Base-by-base conservation (phyloP, 1,139 yeast genomes). In the Arxiozyma telluris region DNA sequence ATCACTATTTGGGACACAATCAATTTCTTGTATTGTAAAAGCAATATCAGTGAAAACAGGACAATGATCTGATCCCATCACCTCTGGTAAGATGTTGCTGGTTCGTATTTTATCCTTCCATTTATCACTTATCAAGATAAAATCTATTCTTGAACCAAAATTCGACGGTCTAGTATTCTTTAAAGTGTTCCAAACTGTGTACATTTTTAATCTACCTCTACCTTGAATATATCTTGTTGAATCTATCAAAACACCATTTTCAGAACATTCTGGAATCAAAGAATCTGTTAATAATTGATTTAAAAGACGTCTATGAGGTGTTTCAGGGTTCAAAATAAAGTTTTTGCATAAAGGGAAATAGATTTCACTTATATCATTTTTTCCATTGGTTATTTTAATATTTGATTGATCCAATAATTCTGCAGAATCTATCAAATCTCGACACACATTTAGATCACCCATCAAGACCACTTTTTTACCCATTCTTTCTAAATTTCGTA, bases 21-120 rank as follows among this genome's bases (percentile, higher is more conserved):
- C 34, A 18, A 27, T 5, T 11, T 23, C n/a, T 22, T n/a, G 20
- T 15, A 42, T 50, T 42, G 34, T 55, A 8, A 71, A 58, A 41
- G 72, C 72, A 52, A 88, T 67, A 66, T 90, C 97, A 0, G 91
- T 78, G 64, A 70, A 89, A 0, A 89, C 81, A 0, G 98, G 98
- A 68, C 98, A 93, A 69, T 93, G 98, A 67, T 93, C 98, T 0
- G 96, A 89, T 0, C 98, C 98, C 67, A 79, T 73, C 0, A 91
- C 64, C 42, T 74, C 76, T 0, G 91, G 84, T 78, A 87, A 77
- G 21, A 87, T 86, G 62, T 84, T 81, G 0, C 93, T 84, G 21
- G 69, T 64, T 0, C 66, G 59, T 11, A 82, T 72, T 7, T 55
- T 52, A 0, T 66, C 55, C 6, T 71, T 61, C 50, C 84, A 58